Base-by-base conservation (phyloP, 2,329 filamentous ascomycete species). In the Cladosporium sp. region DNA sequence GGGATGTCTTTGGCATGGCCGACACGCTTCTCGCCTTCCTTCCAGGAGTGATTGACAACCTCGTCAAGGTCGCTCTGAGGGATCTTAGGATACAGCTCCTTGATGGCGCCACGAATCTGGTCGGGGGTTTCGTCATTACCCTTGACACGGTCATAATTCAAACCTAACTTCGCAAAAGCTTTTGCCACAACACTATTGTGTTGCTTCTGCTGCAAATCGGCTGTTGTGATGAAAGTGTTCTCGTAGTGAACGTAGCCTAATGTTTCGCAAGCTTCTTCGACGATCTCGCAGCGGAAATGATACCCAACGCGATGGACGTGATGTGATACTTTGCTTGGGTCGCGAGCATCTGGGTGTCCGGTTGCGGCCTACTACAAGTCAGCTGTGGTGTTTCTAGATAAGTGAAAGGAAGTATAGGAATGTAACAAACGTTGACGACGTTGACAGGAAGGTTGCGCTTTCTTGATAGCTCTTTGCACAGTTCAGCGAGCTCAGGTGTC, bases 31-130 rank as follows among this genome's bases (percentile, higher is more conserved):
- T 79, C 78, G 28, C 81, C 82, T 76, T 82, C 78, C 70, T 82
- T 77, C 71, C 85, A 86, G 25, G 84, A 81, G 58, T 80, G 83
- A 60, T 79, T 77, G 62, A 85, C 79, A 58, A 87, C 85, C 53
- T 78, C 75, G 47, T 80, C 75, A 9, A 85, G 66, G 66, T 85
- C 82, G 55, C 76, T 74, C 51, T 82, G 77, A 2, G 83, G 84
- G 24, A 86, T 85, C 59, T 81, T 83, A 3, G 84, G 83, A 62
- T 86, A 86, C 25, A 86, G 73, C 65, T 87, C 84, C 60, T 76
- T 80, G 50, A 87, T 80, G 10, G 82, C 81, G 54, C 80, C 78
- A 59, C 78, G 75, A 50, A 84, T 81, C 65, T 84, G 78, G n/a
- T 80, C 78, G 59, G 60, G 57, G 6, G 58, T 64, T 51, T 71